A percentile compares a stretch with the other conserved stretches of the same genome.
Evolutionary conservation across 805 yeast species (phyloP).

Genomic region (Yarrowia bubula): DNA sequence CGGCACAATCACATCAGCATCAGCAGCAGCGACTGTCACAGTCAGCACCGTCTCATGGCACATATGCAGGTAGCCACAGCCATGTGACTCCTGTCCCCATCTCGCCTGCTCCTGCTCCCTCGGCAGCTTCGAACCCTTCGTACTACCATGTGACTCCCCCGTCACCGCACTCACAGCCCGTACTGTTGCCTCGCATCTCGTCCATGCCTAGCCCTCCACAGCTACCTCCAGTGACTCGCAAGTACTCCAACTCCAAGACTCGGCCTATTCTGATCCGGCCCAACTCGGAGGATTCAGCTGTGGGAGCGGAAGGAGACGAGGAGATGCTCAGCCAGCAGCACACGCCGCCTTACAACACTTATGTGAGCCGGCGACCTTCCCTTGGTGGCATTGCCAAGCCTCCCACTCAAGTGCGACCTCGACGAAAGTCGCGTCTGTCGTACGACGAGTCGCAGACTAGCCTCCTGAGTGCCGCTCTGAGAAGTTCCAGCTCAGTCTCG

Average conservation of each 20-base stretch:
- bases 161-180: constrained; percentile 17
- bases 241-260: constrained; percentile 10
- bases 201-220: constrained; percentile 15
- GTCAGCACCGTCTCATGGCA: constrained; percentile 5
- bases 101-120: not conserved
- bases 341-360: constrained; percentile 5
- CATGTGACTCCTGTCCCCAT: constrained; percentile 12
- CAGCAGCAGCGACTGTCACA: constrained; percentile 6
- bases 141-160: constrained; percentile 21
- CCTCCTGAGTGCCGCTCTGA: constrained; percentile 4
- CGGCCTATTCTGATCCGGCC: constrained; percentile 18
- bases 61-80: constrained; percentile 6
- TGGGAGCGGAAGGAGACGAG: not conserved
- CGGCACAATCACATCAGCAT: not conserved
- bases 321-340: not conserved
- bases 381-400: constrained; percentile 4
- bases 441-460: constrained; percentile 20
- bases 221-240: constrained; percentile 1
- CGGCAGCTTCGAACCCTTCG: not conserved
- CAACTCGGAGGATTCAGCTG: not conserved
- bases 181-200: not conserved
- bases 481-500: constrained; percentile 1
- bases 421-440: constrained; percentile 21
- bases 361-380: constrained; percentile 8
- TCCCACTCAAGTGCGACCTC: not conserved